Percentiles rank a stretch among this genome's conserved stretches.
Evolutionary conservation across 495 filamentous ascomycete genomes (phyloP).

Genomic region (Penicillium alfredii): DNA sequence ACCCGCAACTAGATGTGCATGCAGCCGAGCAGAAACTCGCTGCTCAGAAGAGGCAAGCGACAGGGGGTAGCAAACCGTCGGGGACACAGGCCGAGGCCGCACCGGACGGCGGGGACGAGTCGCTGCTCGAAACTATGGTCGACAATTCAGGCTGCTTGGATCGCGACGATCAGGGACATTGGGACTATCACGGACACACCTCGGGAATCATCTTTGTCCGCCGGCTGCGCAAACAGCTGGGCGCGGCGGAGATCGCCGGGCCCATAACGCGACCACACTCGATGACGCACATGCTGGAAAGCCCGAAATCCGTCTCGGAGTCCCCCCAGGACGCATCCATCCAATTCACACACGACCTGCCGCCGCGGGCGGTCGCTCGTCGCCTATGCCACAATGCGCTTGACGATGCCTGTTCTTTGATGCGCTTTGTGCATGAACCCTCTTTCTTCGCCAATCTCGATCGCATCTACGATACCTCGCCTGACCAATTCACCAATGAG

Average conservation of each 20-base stretch:
- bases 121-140: constrained; percentile 90
- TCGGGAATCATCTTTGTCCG: constrained; percentile 84
- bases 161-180: constrained; percentile 83
- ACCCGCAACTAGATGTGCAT: constrained; percentile 69
- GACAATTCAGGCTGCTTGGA: constrained; percentile 83
- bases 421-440: constrained; percentile 85
- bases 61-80: constrained; percentile 7
- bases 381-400: constrained; percentile 71
- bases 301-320: constrained; percentile 60
- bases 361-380: constrained; percentile 58
- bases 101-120: constrained; percentile 53
- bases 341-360: constrained; percentile 62
- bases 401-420: constrained; percentile 74
- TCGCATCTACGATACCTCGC: constrained; percentile 66
- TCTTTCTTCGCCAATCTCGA: constrained; percentile 75
- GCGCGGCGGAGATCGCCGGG: constrained; percentile 51
- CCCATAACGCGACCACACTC: constrained; percentile 28
- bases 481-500: constrained; percentile 62
- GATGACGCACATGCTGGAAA: constrained; percentile 56
- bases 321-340: constrained; percentile 50
- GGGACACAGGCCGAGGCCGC: constrained; percentile 12
- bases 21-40: constrained; percentile 47
- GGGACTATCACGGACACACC: constrained; percentile 92
- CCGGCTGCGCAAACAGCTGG: constrained; percentile 79
- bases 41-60: constrained; percentile 20